Evolutionary conservation across 768 basidiomycete genomes (phyloP).

Genomic region (Leucosporidium creatinivorum): DNA sequence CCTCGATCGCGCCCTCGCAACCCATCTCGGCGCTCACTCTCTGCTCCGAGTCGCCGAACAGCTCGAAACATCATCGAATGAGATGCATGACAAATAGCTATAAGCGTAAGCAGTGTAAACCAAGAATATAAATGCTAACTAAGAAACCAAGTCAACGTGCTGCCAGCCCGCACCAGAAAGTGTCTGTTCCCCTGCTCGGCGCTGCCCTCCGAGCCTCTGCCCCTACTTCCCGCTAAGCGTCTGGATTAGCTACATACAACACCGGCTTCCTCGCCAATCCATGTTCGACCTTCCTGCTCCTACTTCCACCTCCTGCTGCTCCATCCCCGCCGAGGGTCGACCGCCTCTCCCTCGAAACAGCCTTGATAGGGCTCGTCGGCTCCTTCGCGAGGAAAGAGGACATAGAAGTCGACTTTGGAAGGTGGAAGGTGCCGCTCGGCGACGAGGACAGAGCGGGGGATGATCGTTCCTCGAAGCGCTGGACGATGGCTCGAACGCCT

Average conservation of each 20-base stretch:
- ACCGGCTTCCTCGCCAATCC: slow-evolving; percentile 23
- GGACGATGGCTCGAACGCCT: slow-evolving; percentile 24
- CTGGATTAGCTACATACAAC: slow-evolving; percentile 27
- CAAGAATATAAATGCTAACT: no score
- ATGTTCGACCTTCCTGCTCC: slow-evolving; percentile 14
- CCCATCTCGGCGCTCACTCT: no score
- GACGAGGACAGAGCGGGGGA: not conserved
- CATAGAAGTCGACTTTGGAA: not conserved
- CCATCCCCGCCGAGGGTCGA: not conserved
- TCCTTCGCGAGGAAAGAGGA: not conserved
- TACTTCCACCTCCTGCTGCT: not conserved
- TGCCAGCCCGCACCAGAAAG: no score
- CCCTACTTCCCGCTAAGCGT: not conserved
- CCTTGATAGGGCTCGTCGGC: not conserved
- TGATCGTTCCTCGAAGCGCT: slow-evolving; percentile 6
- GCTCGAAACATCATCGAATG: no score
- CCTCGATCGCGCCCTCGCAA: no score
- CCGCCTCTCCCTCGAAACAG: no score
- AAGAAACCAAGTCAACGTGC: no score
- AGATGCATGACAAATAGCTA: no score
- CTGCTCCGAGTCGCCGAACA: no score
- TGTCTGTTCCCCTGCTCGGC: no score
- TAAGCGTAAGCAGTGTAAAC: no score
- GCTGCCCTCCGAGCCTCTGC: no score
- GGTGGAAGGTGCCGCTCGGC: not conserved